phyloP scores from a whole-genome alignment of 2,329 filamentous ascomycete genomes.

The Parasarocladium wereldwijsianum region DNA sequence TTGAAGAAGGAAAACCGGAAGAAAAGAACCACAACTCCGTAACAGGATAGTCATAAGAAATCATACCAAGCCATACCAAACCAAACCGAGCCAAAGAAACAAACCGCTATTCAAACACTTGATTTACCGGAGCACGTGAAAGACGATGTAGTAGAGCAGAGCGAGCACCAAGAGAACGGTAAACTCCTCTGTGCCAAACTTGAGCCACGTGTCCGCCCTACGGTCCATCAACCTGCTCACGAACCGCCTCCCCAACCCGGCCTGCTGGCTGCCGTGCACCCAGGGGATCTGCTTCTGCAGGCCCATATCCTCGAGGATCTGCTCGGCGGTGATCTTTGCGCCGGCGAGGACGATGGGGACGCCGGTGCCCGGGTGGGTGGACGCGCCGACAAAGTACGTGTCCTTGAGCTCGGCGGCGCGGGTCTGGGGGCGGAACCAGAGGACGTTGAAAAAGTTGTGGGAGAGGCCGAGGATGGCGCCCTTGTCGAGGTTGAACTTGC shows the following conservation, averaged over 20 bases:
- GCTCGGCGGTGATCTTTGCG: constrained; percentile 40
- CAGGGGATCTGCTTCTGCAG: constrained; percentile 7
- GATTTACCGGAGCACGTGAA: too few species aligned
- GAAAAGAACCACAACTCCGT: too few species aligned
- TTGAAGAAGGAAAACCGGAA: too few species aligned
- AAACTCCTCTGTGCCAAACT: constrained; percentile 9
- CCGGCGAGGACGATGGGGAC: constrained; percentile 62
- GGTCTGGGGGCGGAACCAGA: constrained; percentile 49
- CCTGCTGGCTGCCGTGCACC: constrained; percentile 4
- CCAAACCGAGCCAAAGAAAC: too few species aligned
- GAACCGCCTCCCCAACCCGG: constrained; percentile 1
- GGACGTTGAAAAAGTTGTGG: constrained; percentile 61
- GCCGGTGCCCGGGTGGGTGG: constrained; percentile 61
- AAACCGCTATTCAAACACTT: too few species aligned
- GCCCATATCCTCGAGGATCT: constrained; percentile 22
- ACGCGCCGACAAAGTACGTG: constrained; percentile 60
- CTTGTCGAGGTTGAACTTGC: constrained; percentile 58
- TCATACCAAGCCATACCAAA: too few species aligned
- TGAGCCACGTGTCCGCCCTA: constrained; percentile 4
- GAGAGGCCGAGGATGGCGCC: constrained; percentile 59
- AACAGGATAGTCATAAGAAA: too few species aligned
- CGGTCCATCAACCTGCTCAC: constrained; percentile 7
- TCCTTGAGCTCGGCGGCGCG: constrained; percentile 31
- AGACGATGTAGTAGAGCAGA: constrained; percentile 4
- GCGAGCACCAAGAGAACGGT: constrained; percentile 3